A percentile compares a stretch with the other conserved stretches of the same genome.
phyloP scores from a whole-genome alignment of 805 yeast species.

The Blastobotrys chiropterorum region DNA sequence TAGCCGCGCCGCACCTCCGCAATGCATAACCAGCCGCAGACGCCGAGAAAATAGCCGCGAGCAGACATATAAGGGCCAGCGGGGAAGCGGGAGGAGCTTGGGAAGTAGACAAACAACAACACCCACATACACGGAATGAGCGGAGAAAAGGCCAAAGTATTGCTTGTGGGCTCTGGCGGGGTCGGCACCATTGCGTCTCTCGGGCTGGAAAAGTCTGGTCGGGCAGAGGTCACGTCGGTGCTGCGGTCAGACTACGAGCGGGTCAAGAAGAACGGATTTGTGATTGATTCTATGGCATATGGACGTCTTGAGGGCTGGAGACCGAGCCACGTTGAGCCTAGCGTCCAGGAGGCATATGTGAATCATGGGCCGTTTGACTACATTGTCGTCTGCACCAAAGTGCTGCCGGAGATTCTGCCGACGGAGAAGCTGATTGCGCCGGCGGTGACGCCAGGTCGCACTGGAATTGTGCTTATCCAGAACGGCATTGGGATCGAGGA shows the following conservation, averaged over 20 bases:
- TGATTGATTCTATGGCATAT: constrained; percentile 55
- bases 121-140: background rate
- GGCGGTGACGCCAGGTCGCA: constrained; percentile 40
- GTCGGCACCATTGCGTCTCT: constrained; percentile 76
- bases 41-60: background rate
- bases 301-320: constrained; percentile 50
- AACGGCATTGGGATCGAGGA: constrained; percentile 61
- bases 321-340: constrained; percentile 37
- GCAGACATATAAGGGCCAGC: background rate
- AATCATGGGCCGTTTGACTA: constrained; percentile 44
- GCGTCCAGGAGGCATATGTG: constrained; percentile 42
- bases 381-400: constrained; percentile 56
- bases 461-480: constrained; percentile 54
- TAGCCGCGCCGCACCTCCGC: background rate
- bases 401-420: constrained; percentile 55
- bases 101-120: background rate
- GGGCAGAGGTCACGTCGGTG: constrained; percentile 52
- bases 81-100: too few relatives aligned
- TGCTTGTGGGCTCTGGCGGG: constrained; percentile 79
- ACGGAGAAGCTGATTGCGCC: constrained; percentile 47
- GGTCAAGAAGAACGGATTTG: constrained; percentile 48
- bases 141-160: constrained; percentile 33
- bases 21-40: background rate
- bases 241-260: constrained; percentile 58
- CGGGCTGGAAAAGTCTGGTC: constrained; percentile 44